Percentiles rank a stretch among this genome's conserved stretches.
Conservation (phyloP, 1,139 yeast species). For the Spencermartinsiella ligniputridi region DNA sequence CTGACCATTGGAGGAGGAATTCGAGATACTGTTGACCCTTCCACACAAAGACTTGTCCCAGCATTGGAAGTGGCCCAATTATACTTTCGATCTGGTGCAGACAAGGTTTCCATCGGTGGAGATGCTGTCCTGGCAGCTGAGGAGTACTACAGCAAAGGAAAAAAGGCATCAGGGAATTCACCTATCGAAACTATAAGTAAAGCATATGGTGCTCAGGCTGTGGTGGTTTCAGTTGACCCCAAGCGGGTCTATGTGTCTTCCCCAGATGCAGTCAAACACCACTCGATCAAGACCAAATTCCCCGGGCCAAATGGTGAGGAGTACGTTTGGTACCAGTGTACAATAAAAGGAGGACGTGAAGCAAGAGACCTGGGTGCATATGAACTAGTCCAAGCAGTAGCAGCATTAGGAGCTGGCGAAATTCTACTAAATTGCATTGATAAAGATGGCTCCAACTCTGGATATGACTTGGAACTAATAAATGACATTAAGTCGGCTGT, state of each 20-base stretch:
- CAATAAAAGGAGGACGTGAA: slow-evolving; percentile 94
- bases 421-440: slow-evolving; percentile 88
- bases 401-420: slow-evolving; percentile 96
- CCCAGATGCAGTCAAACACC: slow-evolving; percentile 59
- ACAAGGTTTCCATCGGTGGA: slow-evolving; percentile 94
- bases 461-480: slow-evolving; percentile 82
- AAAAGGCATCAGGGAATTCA: slow-evolving; percentile 59
- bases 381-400: slow-evolving; percentile 84
- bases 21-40: slow-evolving; percentile 81
- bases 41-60: slow-evolving; percentile 59
- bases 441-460: slow-evolving; percentile 91
- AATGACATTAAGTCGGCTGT: slow-evolving; percentile 72
- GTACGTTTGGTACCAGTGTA: slow-evolving; percentile 90
- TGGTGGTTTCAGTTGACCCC: slow-evolving; percentile 95
- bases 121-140: slow-evolving; percentile 94
- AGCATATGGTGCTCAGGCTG: slow-evolving; percentile 94
- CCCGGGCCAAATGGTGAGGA: slow-evolving; percentile 83
- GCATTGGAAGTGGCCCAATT: slow-evolving; percentile 87
- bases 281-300: slow-evolving; percentile 48
- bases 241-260: slow-evolving; percentile 68
- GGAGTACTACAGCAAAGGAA: slow-evolving; percentile 57
- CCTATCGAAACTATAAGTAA: slow-evolving; percentile 90
- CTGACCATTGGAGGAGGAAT: slow-evolving; percentile 98
- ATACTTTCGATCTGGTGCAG: slow-evolving; percentile 95
- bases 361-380: slow-evolving; percentile 84